phyloP scores from a whole-genome alignment of 306 rosid species.

The Quercus rubra region DNA sequence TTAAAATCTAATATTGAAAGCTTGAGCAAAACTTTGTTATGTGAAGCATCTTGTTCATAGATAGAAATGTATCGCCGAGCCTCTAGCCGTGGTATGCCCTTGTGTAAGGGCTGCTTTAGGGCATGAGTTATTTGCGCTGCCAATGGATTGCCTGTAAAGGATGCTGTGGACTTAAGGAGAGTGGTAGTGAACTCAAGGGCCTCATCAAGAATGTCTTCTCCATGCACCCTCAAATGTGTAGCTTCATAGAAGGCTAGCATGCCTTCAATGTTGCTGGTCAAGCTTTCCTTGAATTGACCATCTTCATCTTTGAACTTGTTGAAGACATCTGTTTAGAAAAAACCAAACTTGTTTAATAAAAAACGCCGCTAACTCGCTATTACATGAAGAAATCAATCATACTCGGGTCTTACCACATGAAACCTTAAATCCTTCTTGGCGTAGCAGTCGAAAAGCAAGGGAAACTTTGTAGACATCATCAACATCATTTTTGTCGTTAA shows the following conservation, averaged over 20 bases:
- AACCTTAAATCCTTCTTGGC: too few species aligned
- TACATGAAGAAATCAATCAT: too few species aligned
- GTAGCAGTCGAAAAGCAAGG: too few species aligned
- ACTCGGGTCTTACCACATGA: too few species aligned
- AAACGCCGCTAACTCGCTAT: too few species aligned
- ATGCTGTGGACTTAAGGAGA: too few species aligned
- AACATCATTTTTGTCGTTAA: too few species aligned
- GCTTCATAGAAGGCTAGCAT: slow-evolving; percentile 56
- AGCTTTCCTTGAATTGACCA: slow-evolving; percentile 26
- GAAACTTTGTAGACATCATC: too few species aligned
- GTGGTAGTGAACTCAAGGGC: slow-evolving; percentile 32
- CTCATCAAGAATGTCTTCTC: slow-evolving; percentile 47
- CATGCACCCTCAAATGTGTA: slow-evolving; percentile 24
- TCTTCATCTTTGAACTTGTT: slow-evolving; percentile 28
- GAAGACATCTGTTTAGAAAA: slow-evolving; percentile 22
- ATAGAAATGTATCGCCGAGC: slow-evolving; percentile 28
- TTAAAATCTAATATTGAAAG: slow-evolving; percentile 54
- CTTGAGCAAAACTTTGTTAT: slow-evolving; percentile 22
- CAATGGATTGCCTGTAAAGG: too few species aligned
- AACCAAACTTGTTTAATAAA: not conserved
- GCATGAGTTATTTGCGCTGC: too few species aligned
- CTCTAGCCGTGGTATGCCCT: slow-evolving; percentile 29
- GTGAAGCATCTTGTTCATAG: slow-evolving; percentile 34
- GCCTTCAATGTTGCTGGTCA: slow-evolving; percentile 15
- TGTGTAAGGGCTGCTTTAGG: slow-evolving; percentile 28